These are phyloP conservation scores for Aspergillus pseudoterreus DNA, from an alignment of 2,329 filamentous ascomycete species.

Conservation along the genomic window DNA sequence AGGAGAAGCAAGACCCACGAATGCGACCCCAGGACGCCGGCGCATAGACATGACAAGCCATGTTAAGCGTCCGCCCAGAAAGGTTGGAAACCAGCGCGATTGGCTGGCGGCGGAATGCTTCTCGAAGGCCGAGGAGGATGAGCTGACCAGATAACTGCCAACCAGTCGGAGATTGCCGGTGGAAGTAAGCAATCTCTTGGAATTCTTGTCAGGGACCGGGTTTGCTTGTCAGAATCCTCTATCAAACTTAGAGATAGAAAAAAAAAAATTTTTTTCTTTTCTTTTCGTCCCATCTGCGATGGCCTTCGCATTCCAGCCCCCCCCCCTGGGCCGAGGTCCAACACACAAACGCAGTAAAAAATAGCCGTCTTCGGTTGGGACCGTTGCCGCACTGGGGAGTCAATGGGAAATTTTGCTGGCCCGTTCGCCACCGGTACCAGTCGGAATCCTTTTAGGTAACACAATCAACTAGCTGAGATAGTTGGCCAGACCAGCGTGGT, in stretches of 20 bases:
- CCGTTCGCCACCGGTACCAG: constrained; percentile 10
- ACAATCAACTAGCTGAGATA: constrained; percentile 5
- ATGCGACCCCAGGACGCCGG: constrained; percentile 26
- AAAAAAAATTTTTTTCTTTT: not conserved
- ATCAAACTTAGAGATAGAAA: too few species aligned
- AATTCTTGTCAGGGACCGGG: not conserved
- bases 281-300: not conserved
- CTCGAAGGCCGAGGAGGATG: constrained; percentile 8
- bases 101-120: constrained; percentile 7
- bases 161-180: constrained; percentile 7
- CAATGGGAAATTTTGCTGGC: not conserved
- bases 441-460: constrained; percentile 20
- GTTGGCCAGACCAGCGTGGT: not conserved
- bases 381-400: not conserved
- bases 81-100: constrained; percentile 3
- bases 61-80: constrained; percentile 19
- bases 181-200: not conserved
- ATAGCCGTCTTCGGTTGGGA: constrained; percentile 1
- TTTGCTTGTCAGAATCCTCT: not conserved
- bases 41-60: constrained; percentile 15
- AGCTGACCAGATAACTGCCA: not conserved
- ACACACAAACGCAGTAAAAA: not conserved
- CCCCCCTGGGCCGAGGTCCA: not conserved
- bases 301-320: too few species aligned
- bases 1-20: constrained; percentile 14